Evolutionary conservation across 805 yeast species (phyloP), one percentile per base, ranked within the genome.

Genomic region (Ogataea thermomethanolica): DNA sequence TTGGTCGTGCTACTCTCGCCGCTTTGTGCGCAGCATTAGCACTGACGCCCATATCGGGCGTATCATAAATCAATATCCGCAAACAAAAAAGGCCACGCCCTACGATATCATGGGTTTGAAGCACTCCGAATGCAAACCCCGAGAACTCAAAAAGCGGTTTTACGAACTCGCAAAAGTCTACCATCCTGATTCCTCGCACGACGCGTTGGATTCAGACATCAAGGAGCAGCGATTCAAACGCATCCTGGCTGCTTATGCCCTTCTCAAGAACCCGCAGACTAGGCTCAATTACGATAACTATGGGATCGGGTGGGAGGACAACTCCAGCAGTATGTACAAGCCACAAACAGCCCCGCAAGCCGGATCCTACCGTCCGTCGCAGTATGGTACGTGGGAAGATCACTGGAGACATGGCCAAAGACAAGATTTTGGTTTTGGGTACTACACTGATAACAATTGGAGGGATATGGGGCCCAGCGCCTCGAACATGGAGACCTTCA

Each of bases 111-210:
- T 88, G 41, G 72, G 73, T 4, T 54, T 77, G 20, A 47, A 58
- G 2, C 57, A 60, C 0, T 50, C 51, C 1, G 56, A 56, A 17
- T 59, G 72, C 30, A 71, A 71, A 40, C 58, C 58, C 35, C 59
- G 51, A 8, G 46, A 58, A 23, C 61, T 81, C 35, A 76, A 76
- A 44, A 47, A 62, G 20, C 71, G 71, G 32, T 84, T 81, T 53
- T 76, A 73, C 49, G 68, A 74, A 38, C 65, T 78, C 33, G 89
- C 89, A 8, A 85, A 84, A 58, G 55, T 79, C 8, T 89, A 89
- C 52, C 96, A 89, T 57, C 96, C 97, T 0, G 97, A 89, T 48
- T 50, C 64, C 5, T 45, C 41, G 28, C 33, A 48, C 10, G 38
- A 39, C 9, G 27, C 37, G 1, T 37, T 63, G 17, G 51, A 57